Base-by-base conservation (phyloP, 306 rosid species). In the Castanea sativa region DNA sequence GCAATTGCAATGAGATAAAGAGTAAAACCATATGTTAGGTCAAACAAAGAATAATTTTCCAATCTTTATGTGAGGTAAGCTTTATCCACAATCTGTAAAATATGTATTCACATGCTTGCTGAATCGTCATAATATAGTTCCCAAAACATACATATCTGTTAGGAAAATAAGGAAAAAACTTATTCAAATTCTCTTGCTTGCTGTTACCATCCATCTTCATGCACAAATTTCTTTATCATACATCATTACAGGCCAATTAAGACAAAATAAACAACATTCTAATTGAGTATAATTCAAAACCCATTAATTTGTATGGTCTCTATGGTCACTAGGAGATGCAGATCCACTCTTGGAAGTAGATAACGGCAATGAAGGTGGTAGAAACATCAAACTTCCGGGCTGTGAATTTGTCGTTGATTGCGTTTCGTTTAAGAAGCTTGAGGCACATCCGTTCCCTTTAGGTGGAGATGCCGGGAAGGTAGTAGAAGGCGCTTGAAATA, bases 281-380 rank as follows among this genome's bases (percentile, higher is more conserved):
- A 59, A 23, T 23, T 23, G 65, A 11, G 65, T 1, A 12, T 49
- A 12, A 23, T 12, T 10, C 57, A 25, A 3, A 64, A 73, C 77
- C 41, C 55, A 64, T 52, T 76, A 86, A 64, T 55, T 71, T 49
- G 80, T 76, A 59, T 73, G 81, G 25, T 87, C 91, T 81, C 79
- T 85, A 70, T 84, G 83, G 53, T 83, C 82, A 1, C 79, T 76
- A 21, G 98, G 90, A 80, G 95, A 88, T 1, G 92, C 71, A 59
- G 97, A 90, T 0, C 93, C 87, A 79, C 86, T 90, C 76, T 90
- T 91, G 60, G 95, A 71, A 27, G 80, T 59, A 14, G 97, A 82
- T 78, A 88, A 84, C 15, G 94, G 86, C 86, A 89, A 75, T 38
- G 99, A 76, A 15, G 94, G 85, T 2, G 91, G 85, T 3, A 75